These are phyloP conservation scores for Sphagnurus paluster DNA, from an alignment of 1,284 basidiomycete species.

Conservation along the genomic window DNA sequence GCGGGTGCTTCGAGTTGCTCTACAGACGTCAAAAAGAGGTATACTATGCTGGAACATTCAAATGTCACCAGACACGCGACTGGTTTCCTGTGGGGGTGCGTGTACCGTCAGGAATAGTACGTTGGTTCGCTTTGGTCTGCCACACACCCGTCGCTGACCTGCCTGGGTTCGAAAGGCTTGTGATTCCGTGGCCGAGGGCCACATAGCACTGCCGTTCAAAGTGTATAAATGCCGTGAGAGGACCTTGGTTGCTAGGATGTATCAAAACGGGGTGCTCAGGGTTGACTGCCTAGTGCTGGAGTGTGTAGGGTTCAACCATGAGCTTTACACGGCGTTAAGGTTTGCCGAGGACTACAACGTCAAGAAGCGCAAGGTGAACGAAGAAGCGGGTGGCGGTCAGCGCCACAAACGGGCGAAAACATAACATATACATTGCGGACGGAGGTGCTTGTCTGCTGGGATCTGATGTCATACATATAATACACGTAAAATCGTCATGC, in stretches of 20 bases:
- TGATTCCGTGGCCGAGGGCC: not conserved
- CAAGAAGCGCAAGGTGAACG: too few species aligned
- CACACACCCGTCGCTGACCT: not conserved
- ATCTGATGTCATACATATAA: too few species aligned
- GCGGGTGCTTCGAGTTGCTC: slow-evolving; percentile 9
- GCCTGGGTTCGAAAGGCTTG: too few species aligned
- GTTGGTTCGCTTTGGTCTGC: too few species aligned
- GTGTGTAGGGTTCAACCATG: slow-evolving; percentile 13
- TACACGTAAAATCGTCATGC: too few species aligned
- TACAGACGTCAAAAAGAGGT: not conserved
- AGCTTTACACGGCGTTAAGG: too few species aligned
- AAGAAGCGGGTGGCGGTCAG: too few species aligned
- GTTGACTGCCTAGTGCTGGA: slow-evolving; percentile 13
- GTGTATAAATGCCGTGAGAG: not conserved
- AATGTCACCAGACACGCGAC: slow-evolving; percentile 5
- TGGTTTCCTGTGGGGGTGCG: slow-evolving; percentile 12
- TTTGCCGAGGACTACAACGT: too few species aligned
- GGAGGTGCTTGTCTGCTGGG: too few species aligned
- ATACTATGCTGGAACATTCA: slow-evolving; percentile 16
- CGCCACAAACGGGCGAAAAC: too few species aligned
- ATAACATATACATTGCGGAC: too few species aligned
- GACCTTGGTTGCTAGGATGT: not conserved
- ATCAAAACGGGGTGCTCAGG: slow-evolving; percentile 4
- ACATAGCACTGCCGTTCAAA: not conserved
- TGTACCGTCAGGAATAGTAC: slow-evolving; percentile 1